phyloP scores from a whole-genome alignment of 2,329 filamentous ascomycete species.

The Lasiodiplodia hormozganensis region DNA sequence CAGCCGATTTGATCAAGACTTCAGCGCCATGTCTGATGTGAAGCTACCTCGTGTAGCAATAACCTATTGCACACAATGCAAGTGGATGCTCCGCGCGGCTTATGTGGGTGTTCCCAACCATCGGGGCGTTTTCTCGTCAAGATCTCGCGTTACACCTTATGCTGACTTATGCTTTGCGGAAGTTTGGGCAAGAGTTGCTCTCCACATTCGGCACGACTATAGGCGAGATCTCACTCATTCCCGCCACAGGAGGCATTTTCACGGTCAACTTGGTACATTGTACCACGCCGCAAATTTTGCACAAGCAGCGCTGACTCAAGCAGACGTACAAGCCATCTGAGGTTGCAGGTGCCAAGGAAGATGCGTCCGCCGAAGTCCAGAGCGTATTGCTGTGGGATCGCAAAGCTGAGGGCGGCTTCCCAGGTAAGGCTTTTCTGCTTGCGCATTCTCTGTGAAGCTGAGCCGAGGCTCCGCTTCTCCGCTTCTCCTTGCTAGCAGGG shows the following conservation, averaged over 20 bases:
- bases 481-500: neutral
- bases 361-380: slow-evolving; percentile 40
- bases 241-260: slow-evolving; percentile 84
- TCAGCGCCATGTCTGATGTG: slow-evolving; percentile 22
- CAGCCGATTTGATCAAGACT: neutral
- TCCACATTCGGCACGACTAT: slow-evolving; percentile 86
- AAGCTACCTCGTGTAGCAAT: slow-evolving; percentile 80
- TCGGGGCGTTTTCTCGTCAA: neutral
- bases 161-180: slow-evolving; percentile 6
- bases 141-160: neutral
- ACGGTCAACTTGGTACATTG: slow-evolving; percentile 66
- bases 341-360: slow-evolving; percentile 12
- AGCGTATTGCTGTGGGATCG: slow-evolving; percentile 82
- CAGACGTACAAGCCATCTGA: slow-evolving; percentile 25
- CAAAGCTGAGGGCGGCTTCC: slow-evolving; percentile 86
- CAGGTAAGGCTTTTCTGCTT: slow-evolving; percentile 55
- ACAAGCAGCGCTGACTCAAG: neutral
- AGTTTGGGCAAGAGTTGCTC: slow-evolving; percentile 95
- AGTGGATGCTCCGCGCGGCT: slow-evolving; percentile 85
- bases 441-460: neutral
- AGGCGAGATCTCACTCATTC: slow-evolving; percentile 87
- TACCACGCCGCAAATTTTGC: neutral
- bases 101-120: slow-evolving; percentile 63
- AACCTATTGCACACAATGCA: slow-evolving; percentile 90
- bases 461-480: too few relatives aligned